Evolutionary conservation across 2,329 filamentous ascomycete species (phyloP), one percentile per base, ranked within the genome.

Genomic region (Clarireedia sp.): DNA sequence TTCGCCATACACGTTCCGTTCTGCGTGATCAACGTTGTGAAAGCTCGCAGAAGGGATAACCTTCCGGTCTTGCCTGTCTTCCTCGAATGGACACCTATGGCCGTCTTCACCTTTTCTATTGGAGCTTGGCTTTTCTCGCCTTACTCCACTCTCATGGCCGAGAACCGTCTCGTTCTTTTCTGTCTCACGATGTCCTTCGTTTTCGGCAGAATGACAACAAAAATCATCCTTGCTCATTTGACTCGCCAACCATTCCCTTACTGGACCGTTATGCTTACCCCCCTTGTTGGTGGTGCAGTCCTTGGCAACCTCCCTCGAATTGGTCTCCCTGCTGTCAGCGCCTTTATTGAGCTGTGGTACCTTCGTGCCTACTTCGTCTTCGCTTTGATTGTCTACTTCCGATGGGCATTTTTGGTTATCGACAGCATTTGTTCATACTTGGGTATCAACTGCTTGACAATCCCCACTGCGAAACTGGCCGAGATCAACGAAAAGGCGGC

Each of bases 161-260:
- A 95, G 58, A 96, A 97, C 73, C 88, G 94, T 67, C 81, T 99
- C 1, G 84, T 95, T 10, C 81, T 97, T 47, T 95, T 96, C 72
- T 96, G 91, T 75, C 73, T 95, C 58, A 95, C 89, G 57, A 87
- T 97, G 78, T 88, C 89, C n/a, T 91, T 97, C 66, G 94, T 96
- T 57, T 97, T 99, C 71, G 94, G 94, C 37, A 87, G 94, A 63
- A 90, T 99, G 86, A 97, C 94, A 0, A 99, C 94, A 40, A 99
- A 97, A 77, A 97, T 97, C 72, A 99, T 99, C 68, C 83, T 99
- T 17, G 92, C 94, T 2, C 94, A 99, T 71, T 78, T 99, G 51
- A 94, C 94, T 2, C 83, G 83, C 60, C 94, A 97, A 70, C 89
- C 92, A 3, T 99, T 97, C 73, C 94, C 94, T 1, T 95, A 89